These are phyloP conservation scores for Spongispora temasekensis DNA, from an alignment of 1,284 basidiomycete genomes.

Conservation along the genomic window DNA sequence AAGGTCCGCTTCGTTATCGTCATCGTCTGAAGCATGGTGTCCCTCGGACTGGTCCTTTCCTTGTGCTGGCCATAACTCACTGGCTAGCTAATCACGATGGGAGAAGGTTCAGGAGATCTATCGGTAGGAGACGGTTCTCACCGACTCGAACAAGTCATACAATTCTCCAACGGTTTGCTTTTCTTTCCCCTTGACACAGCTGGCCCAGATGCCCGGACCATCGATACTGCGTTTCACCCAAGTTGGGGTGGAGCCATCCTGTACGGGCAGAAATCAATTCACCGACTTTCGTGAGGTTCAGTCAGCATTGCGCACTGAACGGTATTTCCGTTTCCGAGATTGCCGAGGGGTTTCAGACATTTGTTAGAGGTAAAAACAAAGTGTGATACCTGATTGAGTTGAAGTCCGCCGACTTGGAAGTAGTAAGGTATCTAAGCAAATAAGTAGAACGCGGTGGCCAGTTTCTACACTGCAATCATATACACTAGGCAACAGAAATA, in stretches of 20 bases:
- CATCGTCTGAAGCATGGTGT: conserved; percentile 29
- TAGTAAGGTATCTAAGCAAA: conserved; percentile 23
- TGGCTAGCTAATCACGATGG: conserved; percentile 52
- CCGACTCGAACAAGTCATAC: conserved; percentile 75
- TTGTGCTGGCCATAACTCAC: conserved; percentile 64
- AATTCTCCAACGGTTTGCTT: conserved; percentile 73
- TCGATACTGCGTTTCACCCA: conserved; percentile 66
- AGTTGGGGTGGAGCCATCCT: conserved; percentile 48
- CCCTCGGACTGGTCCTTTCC: conserved; percentile 18
- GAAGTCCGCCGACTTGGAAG: not conserved
- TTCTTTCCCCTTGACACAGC: conserved; percentile 80
- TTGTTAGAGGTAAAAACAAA: not conserved
- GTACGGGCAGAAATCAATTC: conserved; percentile 3
- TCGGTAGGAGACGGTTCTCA: conserved; percentile 30
- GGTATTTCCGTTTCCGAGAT: conserved; percentile 37
- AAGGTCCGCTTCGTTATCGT: conserved; percentile 47
- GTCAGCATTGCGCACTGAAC: conserved; percentile 22
- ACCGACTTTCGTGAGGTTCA: not conserved
- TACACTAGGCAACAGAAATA: conserved; percentile 14
- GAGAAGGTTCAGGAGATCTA: not conserved
- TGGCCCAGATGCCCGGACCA: conserved; percentile 81
- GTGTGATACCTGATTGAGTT: conserved; percentile 2
- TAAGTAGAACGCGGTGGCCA: conserved; percentile 7
- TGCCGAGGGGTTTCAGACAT: conserved; percentile 24
- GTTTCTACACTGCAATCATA: not conserved